Evolutionary conservation across 345 rosid genomes (phyloP), one percentile per base, ranked within the genome.

Genomic region (Reutealis trisperma): DNA sequence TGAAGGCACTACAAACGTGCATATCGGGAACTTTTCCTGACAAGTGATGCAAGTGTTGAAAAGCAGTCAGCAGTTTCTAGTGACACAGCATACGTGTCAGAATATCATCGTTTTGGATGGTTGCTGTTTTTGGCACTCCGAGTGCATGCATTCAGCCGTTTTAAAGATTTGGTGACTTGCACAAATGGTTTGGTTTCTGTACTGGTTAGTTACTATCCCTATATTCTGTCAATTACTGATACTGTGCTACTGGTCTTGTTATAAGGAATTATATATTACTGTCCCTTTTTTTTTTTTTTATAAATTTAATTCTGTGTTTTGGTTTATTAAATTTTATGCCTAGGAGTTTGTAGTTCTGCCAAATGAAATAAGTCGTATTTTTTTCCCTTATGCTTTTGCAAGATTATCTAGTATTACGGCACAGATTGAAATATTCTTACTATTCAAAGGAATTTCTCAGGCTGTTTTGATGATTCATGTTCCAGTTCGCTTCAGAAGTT

Each of bases 41-140:
- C 83, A 68, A 81, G 75, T 70, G 86, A 90, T 79, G 83, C 81
- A 59, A 89, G 84, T 70, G 77, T 79, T 80, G 92, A 89, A 64
- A 87, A 81, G 75, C 78, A 81, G 76, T 83, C 84, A 12, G 83
- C 75, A 67, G 68, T 55, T 80, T 63, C 86, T 45, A 83, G 75
- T 79, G 74, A 88, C 45, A 45, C 84, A 79, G 82, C 86, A 76
- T 71, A 72, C 70, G 30, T 86, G 69, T 81, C 85, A 7, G 87
- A 90, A 70, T 90, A 87, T 75, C 87, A 90, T 79, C 96, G 89
- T n/a, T 93, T 96, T 70, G 99, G 98, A 74, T 96, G 99, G 99
- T 64, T 93, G 79, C 86, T 93, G 79, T 92, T 96, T 88, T 82
- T 93, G 89, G 97, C 93, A 11, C 97, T 96, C 72, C 93, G 99